Evolutionary conservation across 768 basidiomycete species (phyloP).

Genomic region (Boletus fagicola): DNA sequence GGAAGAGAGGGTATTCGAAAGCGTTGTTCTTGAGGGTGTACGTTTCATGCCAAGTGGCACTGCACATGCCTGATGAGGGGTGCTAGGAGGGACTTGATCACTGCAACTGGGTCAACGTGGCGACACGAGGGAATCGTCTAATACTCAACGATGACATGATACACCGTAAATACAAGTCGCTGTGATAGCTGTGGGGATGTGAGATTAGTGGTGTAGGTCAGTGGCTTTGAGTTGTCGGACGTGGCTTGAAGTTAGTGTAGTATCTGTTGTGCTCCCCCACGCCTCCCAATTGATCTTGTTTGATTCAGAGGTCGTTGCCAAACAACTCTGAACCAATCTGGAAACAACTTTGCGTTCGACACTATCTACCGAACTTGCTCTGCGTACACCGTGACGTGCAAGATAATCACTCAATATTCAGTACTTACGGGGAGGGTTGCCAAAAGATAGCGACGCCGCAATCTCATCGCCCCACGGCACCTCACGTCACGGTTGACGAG

Average conservation of each 20-base stretch:
- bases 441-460: neutral
- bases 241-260: neutral
- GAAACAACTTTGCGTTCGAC: neutral
- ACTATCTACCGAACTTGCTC: neutral
- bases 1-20: conserved; percentile 40
- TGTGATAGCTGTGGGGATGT: neutral
- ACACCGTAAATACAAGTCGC: neutral
- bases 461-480: neutral
- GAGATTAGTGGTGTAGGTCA: neutral
- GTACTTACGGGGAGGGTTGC: neutral
- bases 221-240: conserved; percentile 2
- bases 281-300: conserved; percentile 18
- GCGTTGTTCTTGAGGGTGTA: conserved; percentile 36
- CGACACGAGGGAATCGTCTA: conserved; percentile 3
- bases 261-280: neutral
- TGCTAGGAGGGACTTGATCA: conserved; percentile 25
- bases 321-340: conserved; percentile 22
- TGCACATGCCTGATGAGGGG: conserved; percentile 26
- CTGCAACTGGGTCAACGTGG: conserved; percentile 22
- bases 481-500: neutral
- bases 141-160: conserved; percentile 34
- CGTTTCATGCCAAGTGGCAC: conserved; percentile 37
- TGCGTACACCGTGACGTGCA: neutral
- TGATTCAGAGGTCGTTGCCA: conserved; percentile 27
- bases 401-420: neutral